Percentiles rank a stretch among this genome's conserved stretches.
phyloP scores from a whole-genome alignment of 2,329 filamentous ascomycete species.

The Tolypocladium paradoxum region DNA sequence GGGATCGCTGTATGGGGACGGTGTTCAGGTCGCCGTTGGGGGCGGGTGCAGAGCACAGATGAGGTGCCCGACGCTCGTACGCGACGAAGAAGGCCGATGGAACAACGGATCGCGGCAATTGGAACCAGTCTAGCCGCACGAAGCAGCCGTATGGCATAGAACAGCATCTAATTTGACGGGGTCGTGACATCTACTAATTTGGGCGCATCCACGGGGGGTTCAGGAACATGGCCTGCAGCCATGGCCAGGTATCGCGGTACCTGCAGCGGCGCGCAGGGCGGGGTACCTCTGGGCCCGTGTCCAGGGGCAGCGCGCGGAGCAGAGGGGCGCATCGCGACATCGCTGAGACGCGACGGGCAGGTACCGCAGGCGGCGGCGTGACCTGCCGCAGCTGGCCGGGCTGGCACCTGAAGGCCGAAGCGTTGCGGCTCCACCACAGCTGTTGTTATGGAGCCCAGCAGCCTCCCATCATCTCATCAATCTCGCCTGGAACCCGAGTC shows the following conservation, averaged over 20 bases:
- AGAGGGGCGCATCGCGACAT: neutral
- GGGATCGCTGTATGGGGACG: neutral
- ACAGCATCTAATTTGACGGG: neutral
- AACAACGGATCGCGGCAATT: too few species aligned
- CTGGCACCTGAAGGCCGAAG: neutral
- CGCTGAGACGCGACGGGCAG: neutral
- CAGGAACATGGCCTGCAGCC: neutral
- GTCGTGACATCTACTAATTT: neutral
- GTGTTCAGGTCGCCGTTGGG: neutral
- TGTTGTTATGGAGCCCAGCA: neutral
- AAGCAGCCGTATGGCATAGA: neutral
- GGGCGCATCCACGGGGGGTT: neutral
- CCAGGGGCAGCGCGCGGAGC: too few species aligned
- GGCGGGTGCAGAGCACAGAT: too few species aligned
- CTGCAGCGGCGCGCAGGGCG: neutral
- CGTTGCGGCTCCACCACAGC: conserved; percentile 5
- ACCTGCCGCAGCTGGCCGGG: conserved; percentile 8
- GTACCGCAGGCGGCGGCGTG: neutral
- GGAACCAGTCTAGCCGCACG: neutral
- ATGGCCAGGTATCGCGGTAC: neutral
- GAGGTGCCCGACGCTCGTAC: too few species aligned
- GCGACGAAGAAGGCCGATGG: too few species aligned
- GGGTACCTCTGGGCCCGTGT: neutral
- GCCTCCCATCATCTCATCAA: conserved; percentile 13
- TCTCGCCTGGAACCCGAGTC: conserved; percentile 12